Base-by-base conservation (phyloP, 2,329 filamentous ascomycete species). In the Zasmidium citrigriseum region DNA sequence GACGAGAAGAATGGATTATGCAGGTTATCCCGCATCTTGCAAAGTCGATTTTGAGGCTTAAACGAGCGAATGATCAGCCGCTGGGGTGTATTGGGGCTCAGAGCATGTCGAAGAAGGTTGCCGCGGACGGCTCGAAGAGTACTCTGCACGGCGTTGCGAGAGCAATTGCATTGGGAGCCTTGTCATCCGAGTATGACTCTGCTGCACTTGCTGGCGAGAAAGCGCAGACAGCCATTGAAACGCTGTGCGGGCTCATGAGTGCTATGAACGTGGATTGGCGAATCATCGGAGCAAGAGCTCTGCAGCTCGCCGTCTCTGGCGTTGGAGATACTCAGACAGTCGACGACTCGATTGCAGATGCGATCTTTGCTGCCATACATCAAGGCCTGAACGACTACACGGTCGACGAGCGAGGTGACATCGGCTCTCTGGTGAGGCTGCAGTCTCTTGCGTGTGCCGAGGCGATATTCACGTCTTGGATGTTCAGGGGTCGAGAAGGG, bases 331-430 rank as follows among this genome's bases (percentile, higher is more conserved):
- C 22, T 18, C 16, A 34, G 2, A 54, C 41, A 12, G 44, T 45
- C 21, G 51, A 57, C 10, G 41, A n/a, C 7, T 18, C 22, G 4
- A 55, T 65, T 21, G 44, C 59, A 11, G 29, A 58, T 14, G 46
- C 29, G 2, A 62, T 79, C 7, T 60, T 75, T 4, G 27, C 57
- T 10, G 65, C 68, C 2, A 46, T 71, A 5, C 64, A 67, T 23
- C 53, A 68, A 24, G 77, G 88, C 0, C 76, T 99, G 24, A 89
- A 93, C 64, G 93, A 99, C 71, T 98, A 98, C 70, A 96, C 91
- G 0, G 93, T 91, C 2, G 93, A 91, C 64, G 88, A 93, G 14
- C 83, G 92, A 57, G 95, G 95, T 16, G 95, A 99, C 69, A 83
- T 98, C 50, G 95, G 95, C 4, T 96, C 93, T 0, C 84, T 93